Conservation (phyloP, 2,329 filamentous ascomycete genomes). For the Penicillium fuscoglaucum region DNA sequence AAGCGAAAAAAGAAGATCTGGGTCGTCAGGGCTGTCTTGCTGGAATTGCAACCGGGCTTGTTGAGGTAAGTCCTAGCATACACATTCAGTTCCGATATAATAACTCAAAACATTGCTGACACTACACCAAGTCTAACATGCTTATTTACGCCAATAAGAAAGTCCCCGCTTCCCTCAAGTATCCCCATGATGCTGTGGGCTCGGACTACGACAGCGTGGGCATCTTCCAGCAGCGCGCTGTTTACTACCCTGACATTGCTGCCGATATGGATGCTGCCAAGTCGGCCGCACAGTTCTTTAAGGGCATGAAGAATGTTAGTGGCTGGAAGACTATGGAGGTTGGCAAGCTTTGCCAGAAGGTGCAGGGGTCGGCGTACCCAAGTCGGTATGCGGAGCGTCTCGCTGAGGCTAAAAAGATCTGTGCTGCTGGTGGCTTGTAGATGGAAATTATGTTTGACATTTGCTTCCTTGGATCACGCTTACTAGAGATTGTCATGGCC, state of each 20-base stretch:
- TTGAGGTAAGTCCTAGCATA: slow-evolving; percentile 16
- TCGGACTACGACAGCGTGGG: slow-evolving; percentile 27
- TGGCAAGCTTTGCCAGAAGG: slow-evolving; percentile 25
- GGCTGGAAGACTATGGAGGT: slow-evolving; percentile 25
- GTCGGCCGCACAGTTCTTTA: slow-evolving; percentile 24
- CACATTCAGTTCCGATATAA: no score
- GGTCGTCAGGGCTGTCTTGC: slow-evolving; percentile 24
- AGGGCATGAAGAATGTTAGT: slow-evolving; percentile 19
- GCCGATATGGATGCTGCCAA: slow-evolving; percentile 23
- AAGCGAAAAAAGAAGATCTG: slow-evolving; percentile 19
- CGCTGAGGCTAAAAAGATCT: slow-evolving; percentile 17
- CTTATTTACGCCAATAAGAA: slow-evolving; percentile 22
- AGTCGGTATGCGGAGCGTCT: slow-evolving; percentile 16
- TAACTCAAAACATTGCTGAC: background rate
- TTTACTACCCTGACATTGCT: slow-evolving; percentile 22
- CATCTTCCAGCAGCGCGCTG: slow-evolving; percentile 28
- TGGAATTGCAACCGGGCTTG: slow-evolving; percentile 24
- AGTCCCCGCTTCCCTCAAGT: slow-evolving; percentile 24
- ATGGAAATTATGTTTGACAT: background rate
- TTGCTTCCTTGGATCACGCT: no score
- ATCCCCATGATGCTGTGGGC: slow-evolving; percentile 22
- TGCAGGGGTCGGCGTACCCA: slow-evolving; percentile 24
- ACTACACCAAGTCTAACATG: slow-evolving; percentile 15
- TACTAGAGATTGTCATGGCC: background rate
- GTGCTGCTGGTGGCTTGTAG: slow-evolving; percentile 17